These are phyloP conservation scores for Paecilomyces variotii DNA, from an alignment of 2,329 filamentous ascomycete species.

Conservation along the genomic window DNA sequence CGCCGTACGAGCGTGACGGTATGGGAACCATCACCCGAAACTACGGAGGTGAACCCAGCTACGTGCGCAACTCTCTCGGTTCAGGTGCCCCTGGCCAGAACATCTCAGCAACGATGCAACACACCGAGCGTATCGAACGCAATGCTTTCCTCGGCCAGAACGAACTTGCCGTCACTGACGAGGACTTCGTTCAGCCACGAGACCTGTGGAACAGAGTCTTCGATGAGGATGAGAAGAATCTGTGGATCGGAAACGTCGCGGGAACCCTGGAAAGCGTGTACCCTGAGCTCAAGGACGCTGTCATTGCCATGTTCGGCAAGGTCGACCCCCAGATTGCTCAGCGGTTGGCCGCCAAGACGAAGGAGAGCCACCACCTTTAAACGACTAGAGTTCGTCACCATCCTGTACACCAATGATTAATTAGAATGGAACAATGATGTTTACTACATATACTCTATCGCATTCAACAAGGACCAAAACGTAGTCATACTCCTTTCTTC, in stretches of 20 bases:
- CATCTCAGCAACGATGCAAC: background rate
- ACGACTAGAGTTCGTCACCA: background rate
- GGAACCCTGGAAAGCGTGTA: conserved; percentile 17
- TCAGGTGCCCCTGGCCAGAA: background rate
- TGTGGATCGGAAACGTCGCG: conserved; percentile 15
- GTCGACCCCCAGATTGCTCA: conserved; percentile 14
- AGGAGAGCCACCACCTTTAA: background rate
- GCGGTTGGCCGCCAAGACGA: conserved; percentile 6
- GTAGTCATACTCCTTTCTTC: too few relatives aligned
- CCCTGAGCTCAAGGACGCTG: conserved; percentile 8
- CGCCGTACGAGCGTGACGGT: conserved; percentile 55
- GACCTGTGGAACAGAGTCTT: background rate
- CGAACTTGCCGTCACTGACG: background rate
- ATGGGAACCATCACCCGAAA: background rate
- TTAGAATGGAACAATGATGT: too few relatives aligned
- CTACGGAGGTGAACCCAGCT: background rate
- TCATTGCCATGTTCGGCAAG: conserved; percentile 13
- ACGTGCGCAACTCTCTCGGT: background rate
- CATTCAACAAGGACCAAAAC: too few relatives aligned
- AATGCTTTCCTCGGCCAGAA: background rate
- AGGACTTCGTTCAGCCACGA: background rate
- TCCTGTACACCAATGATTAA: background rate
- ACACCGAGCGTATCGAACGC: background rate
- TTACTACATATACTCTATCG: too few relatives aligned
- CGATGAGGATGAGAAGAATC: conserved; percentile 7